Evolutionary conservation across 1,284 basidiomycete genomes (phyloP).

Genomic region (Cutaneotrichosporon sp.): DNA sequence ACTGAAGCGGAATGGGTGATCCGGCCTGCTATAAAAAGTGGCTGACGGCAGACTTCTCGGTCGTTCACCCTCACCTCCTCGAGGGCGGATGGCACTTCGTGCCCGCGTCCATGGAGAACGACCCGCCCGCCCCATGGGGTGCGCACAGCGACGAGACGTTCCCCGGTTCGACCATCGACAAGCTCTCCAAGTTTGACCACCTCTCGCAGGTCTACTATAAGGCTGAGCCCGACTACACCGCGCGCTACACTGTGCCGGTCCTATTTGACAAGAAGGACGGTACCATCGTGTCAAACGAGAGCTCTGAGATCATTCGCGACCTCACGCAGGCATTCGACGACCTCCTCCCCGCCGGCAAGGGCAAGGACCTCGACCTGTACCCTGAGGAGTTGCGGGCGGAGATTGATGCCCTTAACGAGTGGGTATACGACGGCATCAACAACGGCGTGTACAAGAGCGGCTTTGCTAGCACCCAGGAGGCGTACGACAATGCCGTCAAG

Average conservation of each 20-base stretch:
- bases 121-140: conserved; percentile 31
- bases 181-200: conserved; percentile 63
- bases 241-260: conserved; percentile 83
- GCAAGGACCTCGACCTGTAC: conserved; percentile 71
- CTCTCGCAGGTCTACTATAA: conserved; percentile 82
- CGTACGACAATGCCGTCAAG: conserved; percentile 74
- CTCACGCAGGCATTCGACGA: conserved; percentile 80
- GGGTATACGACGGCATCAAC: conserved; percentile 72
- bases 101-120: conserved; percentile 40
- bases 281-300: conserved; percentile 94
- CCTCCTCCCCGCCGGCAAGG: conserved; percentile 62
- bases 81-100: conserved; percentile 85
- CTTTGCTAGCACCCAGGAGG: conserved; percentile 77
- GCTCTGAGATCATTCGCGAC: conserved; percentile 88
- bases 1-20: not conserved
- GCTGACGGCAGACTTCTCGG: conserved; percentile 62
- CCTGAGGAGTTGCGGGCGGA: conserved; percentile 68
- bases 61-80: conserved; percentile 85
- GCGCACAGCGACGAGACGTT: conserved; percentile 59
- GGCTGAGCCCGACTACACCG: conserved; percentile 65
- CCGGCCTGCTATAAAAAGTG: not conserved
- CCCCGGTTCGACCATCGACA: conserved; percentile 70
- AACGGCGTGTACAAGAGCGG: conserved; percentile 76
- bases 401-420: conserved; percentile 84
- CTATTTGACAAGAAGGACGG: conserved; percentile 89